A percentile compares a stretch with the other conserved stretches of the same genome.
phyloP scores from a whole-genome alignment of 345 rosid species.

The Combretum micranthum region DNA sequence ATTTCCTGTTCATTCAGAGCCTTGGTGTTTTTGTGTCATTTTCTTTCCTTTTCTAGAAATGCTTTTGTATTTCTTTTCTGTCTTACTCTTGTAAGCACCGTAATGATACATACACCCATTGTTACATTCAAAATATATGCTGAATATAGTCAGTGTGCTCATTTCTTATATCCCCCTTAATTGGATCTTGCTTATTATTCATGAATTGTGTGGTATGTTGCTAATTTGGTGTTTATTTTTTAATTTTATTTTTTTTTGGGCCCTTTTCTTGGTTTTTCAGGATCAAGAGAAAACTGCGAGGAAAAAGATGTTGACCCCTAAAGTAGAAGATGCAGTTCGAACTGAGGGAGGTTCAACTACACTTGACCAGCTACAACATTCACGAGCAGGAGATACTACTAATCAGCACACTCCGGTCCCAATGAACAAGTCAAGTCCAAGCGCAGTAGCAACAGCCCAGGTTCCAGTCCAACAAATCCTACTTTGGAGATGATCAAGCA shows the following conservation, averaged over 20 bases:
- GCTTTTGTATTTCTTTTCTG: no score
- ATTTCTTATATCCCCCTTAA: no score
- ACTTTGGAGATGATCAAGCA: conserved; percentile 42
- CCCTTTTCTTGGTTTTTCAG: conserved; percentile 20
- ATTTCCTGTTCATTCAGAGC: no score
- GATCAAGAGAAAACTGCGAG: conserved; percentile 53
- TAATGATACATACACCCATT: no score
- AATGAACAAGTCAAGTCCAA: conserved; percentile 28
- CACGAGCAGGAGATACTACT: conserved; percentile 24
- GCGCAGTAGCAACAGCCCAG: conserved; percentile 22
- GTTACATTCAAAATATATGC: no score
- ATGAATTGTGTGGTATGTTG: no score
- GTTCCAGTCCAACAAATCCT: conserved; percentile 27
- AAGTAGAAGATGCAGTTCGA: conserved; percentile 31
- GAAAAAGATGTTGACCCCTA: conserved; percentile 44
- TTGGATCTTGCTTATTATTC: no score
- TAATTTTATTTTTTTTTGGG: neutral
- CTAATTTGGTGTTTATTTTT: neutral
- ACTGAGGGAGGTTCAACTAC: conserved; percentile 32
- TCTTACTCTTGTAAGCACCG: no score
- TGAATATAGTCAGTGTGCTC: no score
- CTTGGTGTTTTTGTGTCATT: no score
- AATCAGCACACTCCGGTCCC: conserved; percentile 26
- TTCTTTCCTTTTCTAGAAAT: no score
- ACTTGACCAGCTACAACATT: conserved; percentile 26